Conservation (phyloP, 2,329 filamentous ascomycete genomes). For the Chrysoporthe puriensis region DNA sequence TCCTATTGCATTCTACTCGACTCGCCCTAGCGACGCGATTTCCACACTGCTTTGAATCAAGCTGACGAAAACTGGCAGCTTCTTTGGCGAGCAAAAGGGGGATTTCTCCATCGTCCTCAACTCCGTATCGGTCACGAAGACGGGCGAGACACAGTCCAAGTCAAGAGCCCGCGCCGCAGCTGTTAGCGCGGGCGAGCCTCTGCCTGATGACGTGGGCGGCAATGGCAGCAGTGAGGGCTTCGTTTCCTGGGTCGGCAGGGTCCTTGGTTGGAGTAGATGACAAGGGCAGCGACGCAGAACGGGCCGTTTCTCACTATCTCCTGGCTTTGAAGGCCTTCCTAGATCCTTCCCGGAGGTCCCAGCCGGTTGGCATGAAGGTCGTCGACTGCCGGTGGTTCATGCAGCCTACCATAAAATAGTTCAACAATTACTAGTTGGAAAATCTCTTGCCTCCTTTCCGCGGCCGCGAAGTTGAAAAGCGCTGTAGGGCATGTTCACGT, state of each 20-base stretch:
- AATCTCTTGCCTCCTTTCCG: no score
- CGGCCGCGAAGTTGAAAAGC: no score
- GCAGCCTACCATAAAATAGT: no score
- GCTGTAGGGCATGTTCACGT: background rate
- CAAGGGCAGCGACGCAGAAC: background rate
- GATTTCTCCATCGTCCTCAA: conserved; percentile 62
- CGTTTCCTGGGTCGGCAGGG: conserved; percentile 13
- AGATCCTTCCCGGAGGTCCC: background rate
- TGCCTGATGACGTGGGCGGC: background rate
- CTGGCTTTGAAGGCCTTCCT: background rate
- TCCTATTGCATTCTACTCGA: no score
- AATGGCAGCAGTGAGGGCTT: background rate
- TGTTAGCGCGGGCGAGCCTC: background rate
- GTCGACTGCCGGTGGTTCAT: no score
- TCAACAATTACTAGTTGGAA: no score
- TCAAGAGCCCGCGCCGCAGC: conserved; percentile 5
- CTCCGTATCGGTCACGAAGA: conserved; percentile 48
- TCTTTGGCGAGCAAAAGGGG: conserved; percentile 75
- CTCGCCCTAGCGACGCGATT: no score
- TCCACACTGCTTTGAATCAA: background rate
- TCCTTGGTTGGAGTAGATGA: conserved; percentile 22
- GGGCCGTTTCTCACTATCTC: background rate
- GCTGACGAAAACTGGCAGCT: conserved; percentile 53
- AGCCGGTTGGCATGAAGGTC: background rate
- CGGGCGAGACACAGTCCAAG: background rate